Conservation (phyloP, 1,284 basidiomycete genomes). For the Sanghuangporus weigelae region DNA sequence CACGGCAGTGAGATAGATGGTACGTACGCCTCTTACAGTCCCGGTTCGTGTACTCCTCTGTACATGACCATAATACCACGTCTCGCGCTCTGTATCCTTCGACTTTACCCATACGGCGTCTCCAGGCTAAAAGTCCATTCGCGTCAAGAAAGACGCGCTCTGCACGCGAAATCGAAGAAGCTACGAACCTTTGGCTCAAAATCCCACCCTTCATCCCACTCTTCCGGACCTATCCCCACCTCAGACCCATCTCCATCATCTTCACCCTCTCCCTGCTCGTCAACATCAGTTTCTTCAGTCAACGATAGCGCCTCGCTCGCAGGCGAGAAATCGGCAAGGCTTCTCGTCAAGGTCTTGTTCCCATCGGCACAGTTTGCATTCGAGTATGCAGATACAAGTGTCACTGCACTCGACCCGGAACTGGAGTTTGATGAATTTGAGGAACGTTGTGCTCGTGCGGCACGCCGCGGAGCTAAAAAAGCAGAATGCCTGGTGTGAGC, state of each 20-base stretch:
- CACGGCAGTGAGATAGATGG: neutral
- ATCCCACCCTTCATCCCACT: slow-evolving; percentile 17
- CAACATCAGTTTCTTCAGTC: neutral
- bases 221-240: neutral
- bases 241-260: neutral
- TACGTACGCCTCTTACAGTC: slow-evolving; percentile 13
- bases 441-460: neutral
- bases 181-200: slow-evolving; percentile 10
- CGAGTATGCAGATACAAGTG: neutral
- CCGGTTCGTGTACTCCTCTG: slow-evolving; percentile 8
- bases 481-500: no score
- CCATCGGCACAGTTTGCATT: neutral
- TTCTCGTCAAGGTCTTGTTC: neutral
- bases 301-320: slow-evolving; percentile 9
- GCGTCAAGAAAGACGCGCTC: neutral
- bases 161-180: neutral
- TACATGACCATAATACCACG: slow-evolving; percentile 16
- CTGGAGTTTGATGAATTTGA: slow-evolving; percentile 1
- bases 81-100: slow-evolving; percentile 13
- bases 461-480: neutral
- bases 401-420: neutral
- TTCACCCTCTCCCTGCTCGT: neutral
- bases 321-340: slow-evolving; percentile 5
- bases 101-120: slow-evolving; percentile 18
- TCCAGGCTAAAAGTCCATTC: slow-evolving; percentile 7